Percentiles rank a stretch among this genome's conserved stretches.
Evolutionary conservation across 176 grass and related monocot species (phyloP).

Genomic region (Carex pumila): DNA sequence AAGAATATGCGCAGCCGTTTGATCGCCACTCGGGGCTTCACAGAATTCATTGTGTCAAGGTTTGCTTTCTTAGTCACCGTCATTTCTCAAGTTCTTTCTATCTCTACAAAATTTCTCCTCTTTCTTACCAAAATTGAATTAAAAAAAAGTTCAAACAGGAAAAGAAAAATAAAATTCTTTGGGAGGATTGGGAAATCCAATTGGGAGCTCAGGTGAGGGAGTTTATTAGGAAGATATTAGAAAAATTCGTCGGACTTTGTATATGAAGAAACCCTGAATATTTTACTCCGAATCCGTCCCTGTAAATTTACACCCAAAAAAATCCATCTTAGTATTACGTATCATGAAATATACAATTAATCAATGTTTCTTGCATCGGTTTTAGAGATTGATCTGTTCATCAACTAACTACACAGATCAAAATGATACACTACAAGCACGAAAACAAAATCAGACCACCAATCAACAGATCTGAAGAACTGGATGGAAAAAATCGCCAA

Average conservation of each 20-base stretch:
- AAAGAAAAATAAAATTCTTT: slow-evolving; percentile 10
- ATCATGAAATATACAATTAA: slow-evolving; percentile 19
- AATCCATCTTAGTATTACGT: slow-evolving; percentile 23
- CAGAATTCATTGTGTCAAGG: slow-evolving; percentile 21
- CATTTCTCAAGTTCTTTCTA: slow-evolving; percentile 21
- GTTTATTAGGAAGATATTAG: slow-evolving; percentile 36
- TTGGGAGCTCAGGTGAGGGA: slow-evolving; percentile 31
- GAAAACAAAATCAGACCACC: background rate
- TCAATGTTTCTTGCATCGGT: background rate
- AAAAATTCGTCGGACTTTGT: slow-evolving; percentile 35
- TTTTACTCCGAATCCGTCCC: slow-evolving; percentile 86
- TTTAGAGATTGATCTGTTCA: background rate
- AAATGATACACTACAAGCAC: background rate
- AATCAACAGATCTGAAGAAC: background rate
- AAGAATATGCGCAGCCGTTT: slow-evolving; percentile 55
- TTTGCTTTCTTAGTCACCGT: slow-evolving; percentile 28
- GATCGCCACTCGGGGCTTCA: background rate
- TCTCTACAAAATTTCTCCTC: slow-evolving; percentile 27
- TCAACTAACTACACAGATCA: background rate
- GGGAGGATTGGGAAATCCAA: background rate
- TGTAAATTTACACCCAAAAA: slow-evolving; percentile 22
- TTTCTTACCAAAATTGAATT: slow-evolving; percentile 49
- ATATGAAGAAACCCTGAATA: slow-evolving; percentile 95
- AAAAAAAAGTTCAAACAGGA: slow-evolving; percentile 30
- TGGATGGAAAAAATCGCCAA: background rate